Percentiles rank a stretch among this genome's conserved stretches.
phyloP scores from a whole-genome alignment of 1,284 basidiomycete genomes.

The Amylostereum areolatum region DNA sequence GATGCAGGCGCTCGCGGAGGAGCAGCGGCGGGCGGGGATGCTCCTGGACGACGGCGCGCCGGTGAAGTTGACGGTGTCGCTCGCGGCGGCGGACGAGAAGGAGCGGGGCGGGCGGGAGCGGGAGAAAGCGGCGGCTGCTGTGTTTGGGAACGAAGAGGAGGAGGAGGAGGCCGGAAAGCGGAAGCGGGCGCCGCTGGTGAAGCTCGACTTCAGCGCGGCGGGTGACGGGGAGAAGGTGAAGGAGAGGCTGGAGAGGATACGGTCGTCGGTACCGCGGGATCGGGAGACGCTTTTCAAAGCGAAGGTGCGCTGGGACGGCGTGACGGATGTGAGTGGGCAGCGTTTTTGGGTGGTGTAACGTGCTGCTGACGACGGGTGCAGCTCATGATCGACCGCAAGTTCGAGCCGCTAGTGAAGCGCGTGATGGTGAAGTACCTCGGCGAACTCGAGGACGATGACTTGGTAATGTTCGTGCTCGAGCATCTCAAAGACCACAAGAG shows the following conservation, averaged over 20 bases:
- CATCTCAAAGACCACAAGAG: conserved; percentile 82
- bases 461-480: conserved; percentile 86
- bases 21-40: conserved; percentile 83
- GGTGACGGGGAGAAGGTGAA: conserved; percentile 71
- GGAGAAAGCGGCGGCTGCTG: conserved; percentile 37
- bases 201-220: conserved; percentile 79
- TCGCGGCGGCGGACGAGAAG: conserved; percentile 36
- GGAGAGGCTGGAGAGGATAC: conserved; percentile 74
- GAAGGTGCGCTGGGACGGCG: conserved; percentile 81
- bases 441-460: conserved; percentile 82
- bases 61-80: conserved; percentile 74
- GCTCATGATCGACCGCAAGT: conserved; percentile 74
- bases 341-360: not conserved
- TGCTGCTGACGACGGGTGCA: conserved; percentile 20
- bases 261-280: conserved; percentile 61
- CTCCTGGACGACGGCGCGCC: conserved; percentile 88
- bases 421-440: conserved; percentile 82
- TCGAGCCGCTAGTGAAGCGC: conserved; percentile 72
- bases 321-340: conserved; percentile 63
- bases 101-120: too few species aligned
- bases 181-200: conserved; percentile 75
- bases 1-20: conserved; percentile 80
- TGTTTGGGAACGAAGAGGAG: conserved; percentile 80
- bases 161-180: conserved; percentile 72
- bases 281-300: conserved; percentile 72